Conservation (phyloP, 306 rosid genomes). For the Potentilla sterilis region DNA sequence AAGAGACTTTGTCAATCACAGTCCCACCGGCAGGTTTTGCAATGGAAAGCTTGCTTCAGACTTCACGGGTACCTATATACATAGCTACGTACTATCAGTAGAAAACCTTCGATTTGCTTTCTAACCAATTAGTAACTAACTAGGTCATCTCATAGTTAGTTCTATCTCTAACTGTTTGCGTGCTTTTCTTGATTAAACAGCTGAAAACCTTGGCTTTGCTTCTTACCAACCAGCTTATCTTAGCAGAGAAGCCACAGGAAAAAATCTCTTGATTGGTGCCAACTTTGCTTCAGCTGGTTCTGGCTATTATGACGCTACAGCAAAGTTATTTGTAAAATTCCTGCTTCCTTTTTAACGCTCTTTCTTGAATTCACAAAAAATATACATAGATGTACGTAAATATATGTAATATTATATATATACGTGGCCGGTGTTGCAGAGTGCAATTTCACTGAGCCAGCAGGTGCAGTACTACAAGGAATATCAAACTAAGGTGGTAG, state of each 20-base stretch:
- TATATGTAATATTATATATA: not conserved
- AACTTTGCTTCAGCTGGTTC: constrained; percentile 70
- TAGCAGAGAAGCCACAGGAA: constrained; percentile 22
- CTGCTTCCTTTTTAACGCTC: not conserved
- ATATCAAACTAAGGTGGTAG: constrained; percentile 43
- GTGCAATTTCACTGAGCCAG: constrained; percentile 42
- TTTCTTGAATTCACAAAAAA: not conserved
- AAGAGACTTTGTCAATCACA: constrained; percentile 54
- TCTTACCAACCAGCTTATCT: constrained; percentile 44
- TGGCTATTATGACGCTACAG: constrained; percentile 54
- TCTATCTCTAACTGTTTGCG: constrained; percentile 1
- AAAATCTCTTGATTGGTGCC: constrained; percentile 40
- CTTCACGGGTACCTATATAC: constrained; percentile 39
- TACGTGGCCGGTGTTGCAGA: constrained; percentile 36
- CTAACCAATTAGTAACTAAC: not conserved
- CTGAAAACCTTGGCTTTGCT: constrained; percentile 38
- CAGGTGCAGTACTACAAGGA: constrained; percentile 67
- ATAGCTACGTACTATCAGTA: not conserved
- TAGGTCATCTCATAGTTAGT: not conserved
- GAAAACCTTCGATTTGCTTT: not conserved
- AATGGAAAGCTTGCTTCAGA: constrained; percentile 72
- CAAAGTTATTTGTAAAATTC: constrained; percentile 45
- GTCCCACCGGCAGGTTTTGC: constrained; percentile 63
- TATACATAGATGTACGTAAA: not conserved
- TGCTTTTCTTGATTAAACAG: constrained; percentile 19